Evolutionary conservation across 495 filamentous ascomycete genomes (phyloP).

Genomic region (Coniosporium apollinis): DNA sequence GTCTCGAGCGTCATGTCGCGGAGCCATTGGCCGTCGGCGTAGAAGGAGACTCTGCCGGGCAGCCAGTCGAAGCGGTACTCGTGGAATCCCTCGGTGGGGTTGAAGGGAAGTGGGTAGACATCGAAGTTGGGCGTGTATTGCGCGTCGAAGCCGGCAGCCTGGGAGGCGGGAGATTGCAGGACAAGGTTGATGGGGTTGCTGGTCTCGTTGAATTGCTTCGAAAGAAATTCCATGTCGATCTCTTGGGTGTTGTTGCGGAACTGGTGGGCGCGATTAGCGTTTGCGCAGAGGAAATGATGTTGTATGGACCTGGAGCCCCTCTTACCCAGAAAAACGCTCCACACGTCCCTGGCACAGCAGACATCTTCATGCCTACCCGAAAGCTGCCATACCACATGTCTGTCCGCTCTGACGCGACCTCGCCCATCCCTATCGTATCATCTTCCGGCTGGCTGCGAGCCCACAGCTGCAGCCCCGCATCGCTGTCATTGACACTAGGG

Average conservation of each 20-base stretch:
- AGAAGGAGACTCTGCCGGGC: conserved; percentile 42
- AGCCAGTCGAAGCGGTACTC: conserved; percentile 67
- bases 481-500: conserved; percentile 27
- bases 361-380: conserved; percentile 45
- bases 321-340: conserved; percentile 63
- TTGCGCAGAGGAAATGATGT: not conserved
- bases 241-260: conserved; percentile 65
- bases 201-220: conserved; percentile 30
- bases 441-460: conserved; percentile 33
- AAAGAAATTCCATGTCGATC: conserved; percentile 64
- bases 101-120: conserved; percentile 39
- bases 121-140: conserved; percentile 35
- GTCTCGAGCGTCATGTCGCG: conserved; percentile 36
- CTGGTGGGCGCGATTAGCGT: conserved; percentile 19
- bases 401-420: conserved; percentile 37
- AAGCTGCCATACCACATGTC: conserved; percentile 52
- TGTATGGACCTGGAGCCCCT: conserved; percentile 1
- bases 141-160: conserved; percentile 38
- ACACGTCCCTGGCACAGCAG: conserved; percentile 45
- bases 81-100: conserved; percentile 43
- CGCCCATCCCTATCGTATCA: conserved; percentile 39
- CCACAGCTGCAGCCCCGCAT: conserved; percentile 41
- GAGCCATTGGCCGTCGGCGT: conserved; percentile 40
- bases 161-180: conserved; percentile 43
- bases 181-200: conserved; percentile 51